Conservation (phyloP, 768 basidiomycete genomes). For the Pulveroboletus frians region DNA sequence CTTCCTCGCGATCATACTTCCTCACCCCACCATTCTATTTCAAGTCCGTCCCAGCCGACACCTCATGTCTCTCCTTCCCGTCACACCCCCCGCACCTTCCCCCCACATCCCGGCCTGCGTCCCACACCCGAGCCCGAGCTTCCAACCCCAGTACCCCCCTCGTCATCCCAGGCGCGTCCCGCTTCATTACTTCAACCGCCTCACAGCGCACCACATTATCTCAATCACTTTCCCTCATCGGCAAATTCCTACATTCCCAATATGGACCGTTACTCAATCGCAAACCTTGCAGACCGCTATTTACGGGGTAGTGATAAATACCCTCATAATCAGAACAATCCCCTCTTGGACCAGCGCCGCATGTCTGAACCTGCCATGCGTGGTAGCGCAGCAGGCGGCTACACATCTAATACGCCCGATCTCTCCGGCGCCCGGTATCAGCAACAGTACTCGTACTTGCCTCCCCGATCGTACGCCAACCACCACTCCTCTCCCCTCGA, state of each 20-base stretch:
- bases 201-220: slow-evolving; percentile 40
- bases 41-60: slow-evolving; percentile 14
- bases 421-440: slow-evolving; percentile 33
- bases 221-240: slow-evolving; percentile 42
- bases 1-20: slow-evolving; percentile 29
- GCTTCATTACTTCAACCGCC: slow-evolving; percentile 37
- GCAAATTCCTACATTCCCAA: slow-evolving; percentile 37
- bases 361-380: slow-evolving; percentile 63
- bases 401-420: slow-evolving; percentile 31
- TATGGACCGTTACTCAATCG: slow-evolving; percentile 37
- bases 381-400: slow-evolving; percentile 37
- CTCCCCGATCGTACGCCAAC: slow-evolving; percentile 33
- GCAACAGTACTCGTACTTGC: slow-evolving; percentile 34
- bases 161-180: slow-evolving; percentile 38
- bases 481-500: slow-evolving; percentile 43
- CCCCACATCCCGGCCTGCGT: slow-evolving; percentile 3
- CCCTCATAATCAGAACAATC: slow-evolving; percentile 29
- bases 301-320: slow-evolving; percentile 36
- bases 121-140: neutral
- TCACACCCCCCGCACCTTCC: neutral
- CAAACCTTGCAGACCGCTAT: slow-evolving; percentile 37
- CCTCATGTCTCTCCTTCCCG: slow-evolving; percentile 19
- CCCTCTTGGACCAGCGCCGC: slow-evolving; percentile 53
- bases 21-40: slow-evolving; percentile 8
- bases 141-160: slow-evolving; percentile 30